phyloP scores from a whole-genome alignment of 2,329 filamentous ascomycete species.

The Penicillium sp. region DNA sequence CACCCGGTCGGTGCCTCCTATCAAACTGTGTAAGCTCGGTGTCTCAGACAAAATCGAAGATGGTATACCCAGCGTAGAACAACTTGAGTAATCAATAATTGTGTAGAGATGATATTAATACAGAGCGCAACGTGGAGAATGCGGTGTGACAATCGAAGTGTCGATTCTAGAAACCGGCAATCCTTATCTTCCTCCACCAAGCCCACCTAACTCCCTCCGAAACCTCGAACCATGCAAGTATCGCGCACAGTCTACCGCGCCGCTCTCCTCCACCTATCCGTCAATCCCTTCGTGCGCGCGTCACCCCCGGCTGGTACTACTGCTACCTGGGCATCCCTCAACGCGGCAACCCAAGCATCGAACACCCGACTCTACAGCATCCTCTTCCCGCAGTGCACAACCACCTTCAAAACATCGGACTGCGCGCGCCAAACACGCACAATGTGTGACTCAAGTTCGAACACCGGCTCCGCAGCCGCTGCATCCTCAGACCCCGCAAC shows the following conservation, averaged over 20 bases:
- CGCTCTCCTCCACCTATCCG: slow-evolving; percentile 27
- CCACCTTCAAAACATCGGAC: slow-evolving; percentile 9
- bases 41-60: not conserved
- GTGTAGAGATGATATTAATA: not conserved
- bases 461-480: not conserved
- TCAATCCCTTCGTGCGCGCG: slow-evolving; percentile 22
- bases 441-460: slow-evolving; percentile 19
- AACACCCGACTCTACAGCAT: slow-evolving; percentile 21
- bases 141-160: not conserved
- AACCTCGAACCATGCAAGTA: slow-evolving; percentile 24
- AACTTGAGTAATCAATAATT: not conserved
- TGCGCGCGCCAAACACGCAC: slow-evolving; percentile 15
- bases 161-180: not conserved
- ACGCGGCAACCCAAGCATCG: slow-evolving; percentile 4
- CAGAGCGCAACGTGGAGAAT: not conserved
- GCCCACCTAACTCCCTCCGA: not conserved
- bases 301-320: slow-evolving; percentile 7
- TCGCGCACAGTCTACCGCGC: slow-evolving; percentile 28
- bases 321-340: slow-evolving; percentile 5
- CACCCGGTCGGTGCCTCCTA: not conserved
- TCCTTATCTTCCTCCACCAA: not conserved
- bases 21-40: not conserved
- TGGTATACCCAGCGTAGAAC: not conserved
- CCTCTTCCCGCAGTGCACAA: slow-evolving; percentile 30
- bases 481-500: not conserved